phyloP scores from a whole-genome alignment of 441 rosid genomes.

The Adansonia madagascariensis region DNA sequence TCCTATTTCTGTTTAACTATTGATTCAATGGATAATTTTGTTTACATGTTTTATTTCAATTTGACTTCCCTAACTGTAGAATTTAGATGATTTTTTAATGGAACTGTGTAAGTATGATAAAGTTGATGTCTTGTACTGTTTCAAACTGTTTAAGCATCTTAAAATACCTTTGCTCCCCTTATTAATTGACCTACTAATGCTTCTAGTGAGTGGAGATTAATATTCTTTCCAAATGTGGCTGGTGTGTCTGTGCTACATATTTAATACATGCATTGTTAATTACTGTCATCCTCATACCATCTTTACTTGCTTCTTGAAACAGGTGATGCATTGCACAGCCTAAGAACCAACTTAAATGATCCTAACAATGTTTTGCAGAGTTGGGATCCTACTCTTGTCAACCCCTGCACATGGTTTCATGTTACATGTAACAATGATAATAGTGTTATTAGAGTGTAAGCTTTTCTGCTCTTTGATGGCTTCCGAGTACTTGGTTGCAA shows the following conservation, averaged over 20 bases:
- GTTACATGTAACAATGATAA: constrained; percentile 95
- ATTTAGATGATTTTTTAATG: constrained; percentile 10
- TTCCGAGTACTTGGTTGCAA: not conserved
- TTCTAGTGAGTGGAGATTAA: not conserved
- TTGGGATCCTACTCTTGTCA: constrained; percentile 99
- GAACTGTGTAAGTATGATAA: not conserved
- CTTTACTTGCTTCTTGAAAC: constrained; percentile 33
- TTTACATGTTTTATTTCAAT: not conserved
- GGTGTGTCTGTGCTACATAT: not conserved
- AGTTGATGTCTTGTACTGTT: not conserved
- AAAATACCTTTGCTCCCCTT: not conserved
- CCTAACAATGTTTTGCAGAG: constrained; percentile 94
- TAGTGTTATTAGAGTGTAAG: constrained; percentile 94
- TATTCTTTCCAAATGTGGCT: not conserved
- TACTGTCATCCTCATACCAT: not conserved
- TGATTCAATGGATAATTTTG: not conserved
- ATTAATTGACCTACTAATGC: constrained; percentile 4
- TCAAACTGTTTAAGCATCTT: constrained; percentile 16
- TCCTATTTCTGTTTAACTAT: not conserved
- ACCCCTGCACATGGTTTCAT: constrained; percentile 99
- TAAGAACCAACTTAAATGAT: constrained; percentile 69
- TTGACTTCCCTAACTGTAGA: not conserved
- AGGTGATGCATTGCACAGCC: constrained; percentile 95
- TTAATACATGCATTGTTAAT: not conserved
- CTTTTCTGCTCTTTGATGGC: constrained; percentile 23